These are phyloP conservation scores for Tilletia horrida DNA, from an alignment of 1,284 basidiomycete species.

Conservation along the genomic window DNA sequence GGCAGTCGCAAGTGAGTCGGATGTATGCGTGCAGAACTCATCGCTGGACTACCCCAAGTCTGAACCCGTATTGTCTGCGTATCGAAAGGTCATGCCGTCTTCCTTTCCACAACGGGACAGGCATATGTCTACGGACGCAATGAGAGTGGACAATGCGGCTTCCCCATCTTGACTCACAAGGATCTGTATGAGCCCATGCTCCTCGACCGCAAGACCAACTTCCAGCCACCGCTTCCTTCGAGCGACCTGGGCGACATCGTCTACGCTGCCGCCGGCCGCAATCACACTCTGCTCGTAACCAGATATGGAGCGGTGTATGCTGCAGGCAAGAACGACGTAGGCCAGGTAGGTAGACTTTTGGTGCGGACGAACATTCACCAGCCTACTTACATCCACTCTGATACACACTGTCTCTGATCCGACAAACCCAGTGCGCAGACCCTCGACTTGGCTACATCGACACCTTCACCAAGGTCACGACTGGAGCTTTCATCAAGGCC, in stretches of 20 bases:
- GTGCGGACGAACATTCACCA: neutral
- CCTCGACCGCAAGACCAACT: constrained; percentile 35
- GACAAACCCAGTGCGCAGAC: neutral
- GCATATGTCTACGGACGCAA: constrained; percentile 86
- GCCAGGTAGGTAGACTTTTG: constrained; percentile 60
- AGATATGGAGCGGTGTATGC: constrained; percentile 78
- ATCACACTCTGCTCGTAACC: constrained; percentile 78
- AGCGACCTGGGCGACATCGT: constrained; percentile 67
- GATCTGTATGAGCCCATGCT: constrained; percentile 65
- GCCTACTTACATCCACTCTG: neutral
- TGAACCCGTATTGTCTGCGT: no score
- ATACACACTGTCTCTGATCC: neutral
- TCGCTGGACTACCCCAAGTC: no score
- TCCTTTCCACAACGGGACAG: constrained; percentile 62
- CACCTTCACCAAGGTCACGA: constrained; percentile 65
- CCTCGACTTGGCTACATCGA: constrained; percentile 28
- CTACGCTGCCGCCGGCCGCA: constrained; percentile 74
- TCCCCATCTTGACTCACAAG: constrained; percentile 56
- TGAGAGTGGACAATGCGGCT: constrained; percentile 56
- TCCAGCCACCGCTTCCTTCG: constrained; percentile 60
- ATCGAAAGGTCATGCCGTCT: constrained; percentile 30
- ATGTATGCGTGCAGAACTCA: no score
- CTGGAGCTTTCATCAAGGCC: constrained; percentile 59
- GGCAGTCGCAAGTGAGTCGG: no score
- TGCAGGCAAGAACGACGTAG: constrained; percentile 75